phyloP scores from a whole-genome alignment of 257 asterid species.

The Penstemon newberryi region DNA sequence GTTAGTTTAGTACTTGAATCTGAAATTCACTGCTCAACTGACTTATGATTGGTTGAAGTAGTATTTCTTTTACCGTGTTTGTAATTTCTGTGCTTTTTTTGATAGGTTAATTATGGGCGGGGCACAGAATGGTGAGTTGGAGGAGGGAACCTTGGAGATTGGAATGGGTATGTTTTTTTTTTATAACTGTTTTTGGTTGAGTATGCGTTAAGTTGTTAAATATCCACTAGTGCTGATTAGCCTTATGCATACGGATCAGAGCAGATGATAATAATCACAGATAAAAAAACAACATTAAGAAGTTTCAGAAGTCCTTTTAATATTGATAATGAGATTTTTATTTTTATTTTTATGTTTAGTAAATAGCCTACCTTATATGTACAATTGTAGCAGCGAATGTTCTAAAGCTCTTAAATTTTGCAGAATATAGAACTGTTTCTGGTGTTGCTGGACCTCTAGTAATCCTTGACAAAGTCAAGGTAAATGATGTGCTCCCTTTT shows the following conservation, averaged over 20 bases:
- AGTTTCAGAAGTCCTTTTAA: too few relatives aligned
- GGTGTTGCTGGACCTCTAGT: constrained; percentile 99
- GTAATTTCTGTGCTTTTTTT: constrained; percentile 17
- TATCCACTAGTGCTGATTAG: neutral
- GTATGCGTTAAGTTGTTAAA: too few relatives aligned
- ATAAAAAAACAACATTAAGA: too few relatives aligned
- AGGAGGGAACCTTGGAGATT: constrained; percentile 88
- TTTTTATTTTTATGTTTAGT: neutral
- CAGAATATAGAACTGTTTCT: constrained; percentile 98
- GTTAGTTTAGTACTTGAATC: neutral
- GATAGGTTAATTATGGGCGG: constrained; percentile 58
- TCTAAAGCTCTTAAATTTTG: constrained; percentile 13
- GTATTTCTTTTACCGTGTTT: constrained; percentile 9
- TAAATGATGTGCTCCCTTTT: constrained; percentile 25
- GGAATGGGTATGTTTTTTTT: constrained; percentile 72
- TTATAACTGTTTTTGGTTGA: neutral
- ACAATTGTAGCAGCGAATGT: too few relatives aligned
- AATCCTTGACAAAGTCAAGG: constrained; percentile 99
- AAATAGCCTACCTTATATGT: neutral
- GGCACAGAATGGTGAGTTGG: constrained; percentile 58
- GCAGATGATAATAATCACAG: neutral
- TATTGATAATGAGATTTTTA: too few relatives aligned
- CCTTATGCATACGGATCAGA: too few relatives aligned
- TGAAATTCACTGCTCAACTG: constrained; percentile 4
- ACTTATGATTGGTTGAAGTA: constrained; percentile 24